Conservation (phyloP, 2,329 filamentous ascomycete species). For the Pestalotiopsis sp. region DNA sequence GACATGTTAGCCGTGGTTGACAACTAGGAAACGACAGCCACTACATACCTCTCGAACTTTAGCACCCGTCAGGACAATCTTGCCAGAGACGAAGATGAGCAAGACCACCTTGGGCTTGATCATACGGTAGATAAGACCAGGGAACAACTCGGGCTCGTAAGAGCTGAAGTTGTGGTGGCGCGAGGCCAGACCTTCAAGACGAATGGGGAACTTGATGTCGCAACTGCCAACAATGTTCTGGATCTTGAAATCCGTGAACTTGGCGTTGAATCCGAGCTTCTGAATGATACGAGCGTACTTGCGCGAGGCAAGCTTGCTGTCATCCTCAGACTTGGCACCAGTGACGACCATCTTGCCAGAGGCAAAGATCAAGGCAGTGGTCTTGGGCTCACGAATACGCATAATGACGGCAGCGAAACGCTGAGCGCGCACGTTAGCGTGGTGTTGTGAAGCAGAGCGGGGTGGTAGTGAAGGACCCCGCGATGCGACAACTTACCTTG, state of each 20-base stretch:
- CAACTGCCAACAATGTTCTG: conserved; percentile 99
- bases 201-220: conserved; percentile 99
- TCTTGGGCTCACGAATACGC: conserved; percentile 99
- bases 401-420: conserved; percentile 99
- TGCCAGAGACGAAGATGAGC: conserved; percentile 95
- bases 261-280: conserved; percentile 98
- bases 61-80: conserved; percentile 96
- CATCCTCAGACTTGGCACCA: conserved; percentile 96
- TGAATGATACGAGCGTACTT: conserved; percentile 99
- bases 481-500: conserved; percentile 67
- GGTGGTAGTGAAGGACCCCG: conserved; percentile 22
- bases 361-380: conserved; percentile 95
- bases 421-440: conserved; percentile 49
- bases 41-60: conserved; percentile 76
- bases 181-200: conserved; percentile 90
- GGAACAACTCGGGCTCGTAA: conserved; percentile 97
- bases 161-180: conserved; percentile 99
- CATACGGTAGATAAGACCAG: conserved; percentile 99
- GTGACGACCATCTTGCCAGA: conserved; percentile 99
- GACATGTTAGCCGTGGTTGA: not conserved
- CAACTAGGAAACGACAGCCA: not conserved
- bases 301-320: conserved; percentile 92
- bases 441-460: not conserved
- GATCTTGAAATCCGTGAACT: conserved; percentile 99
- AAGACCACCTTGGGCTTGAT: conserved; percentile 99